These are phyloP conservation scores for Xylaria sp. DNA, from an alignment of 2,329 filamentous ascomycete species.

Conservation along the genomic window DNA sequence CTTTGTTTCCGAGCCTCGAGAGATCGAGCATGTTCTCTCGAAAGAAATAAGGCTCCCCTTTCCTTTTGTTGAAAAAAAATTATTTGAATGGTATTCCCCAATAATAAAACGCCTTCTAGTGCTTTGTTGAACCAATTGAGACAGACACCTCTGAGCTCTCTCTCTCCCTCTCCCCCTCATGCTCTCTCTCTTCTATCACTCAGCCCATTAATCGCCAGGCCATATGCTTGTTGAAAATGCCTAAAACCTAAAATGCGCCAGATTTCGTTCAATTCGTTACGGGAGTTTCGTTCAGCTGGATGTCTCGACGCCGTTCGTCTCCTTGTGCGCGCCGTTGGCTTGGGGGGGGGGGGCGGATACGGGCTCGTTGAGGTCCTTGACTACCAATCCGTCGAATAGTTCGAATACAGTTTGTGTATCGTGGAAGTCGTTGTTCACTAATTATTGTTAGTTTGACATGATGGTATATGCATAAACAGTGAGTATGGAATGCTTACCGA, in stretches of 20 bases:
- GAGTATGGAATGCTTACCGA: conserved; percentile 57
- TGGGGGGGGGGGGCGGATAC: conserved; percentile 12
- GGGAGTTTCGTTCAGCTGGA: conserved; percentile 18
- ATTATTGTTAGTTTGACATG: conserved; percentile 5
- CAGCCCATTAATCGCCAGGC: conserved; percentile 1
- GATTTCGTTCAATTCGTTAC: conserved; percentile 21
- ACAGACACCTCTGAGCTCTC: conserved; percentile 7
- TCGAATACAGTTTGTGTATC: conserved; percentile 74
- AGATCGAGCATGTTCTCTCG: conserved; percentile 24
- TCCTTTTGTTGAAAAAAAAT: conserved; percentile 33
- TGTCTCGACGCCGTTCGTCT: conserved; percentile 23
- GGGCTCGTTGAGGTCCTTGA: conserved; percentile 56
- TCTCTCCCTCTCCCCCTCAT: no score
- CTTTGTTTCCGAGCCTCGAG: conserved; percentile 20
- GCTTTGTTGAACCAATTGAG: conserved; percentile 32
- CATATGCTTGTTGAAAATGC: conserved; percentile 33
- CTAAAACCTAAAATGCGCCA: conserved; percentile 32
- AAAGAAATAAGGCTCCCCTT: conserved; percentile 5
- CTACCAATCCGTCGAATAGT: conserved; percentile 71
- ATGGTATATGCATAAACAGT: neutral
- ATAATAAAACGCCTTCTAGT: conserved; percentile 30
- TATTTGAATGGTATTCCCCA: neutral
- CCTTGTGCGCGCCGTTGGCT: conserved; percentile 27
- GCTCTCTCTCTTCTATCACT: no score
- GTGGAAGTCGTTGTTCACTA: conserved; percentile 98